Conservation (phyloP, 139 green algal species). For the Trebouxia sp. region DNA sequence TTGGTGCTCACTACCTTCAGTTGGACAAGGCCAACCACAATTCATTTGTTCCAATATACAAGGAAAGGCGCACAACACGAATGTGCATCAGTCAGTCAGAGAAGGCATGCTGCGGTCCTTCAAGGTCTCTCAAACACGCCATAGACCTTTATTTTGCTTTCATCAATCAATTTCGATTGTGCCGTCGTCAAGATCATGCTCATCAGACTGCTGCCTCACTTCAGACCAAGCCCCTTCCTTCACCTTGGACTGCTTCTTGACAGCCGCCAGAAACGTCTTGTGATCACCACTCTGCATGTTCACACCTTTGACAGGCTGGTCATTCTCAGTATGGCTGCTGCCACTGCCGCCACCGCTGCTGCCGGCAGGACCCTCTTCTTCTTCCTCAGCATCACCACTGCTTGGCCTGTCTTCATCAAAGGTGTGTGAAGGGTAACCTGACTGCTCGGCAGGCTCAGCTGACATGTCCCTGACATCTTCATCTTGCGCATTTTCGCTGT, state of each 20-base stretch:
- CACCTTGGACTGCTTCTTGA: constrained; percentile 12
- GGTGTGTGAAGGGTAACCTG: constrained; percentile 2
- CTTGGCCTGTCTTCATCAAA: neutral
- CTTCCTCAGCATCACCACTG: neutral
- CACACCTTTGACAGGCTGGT: neutral
- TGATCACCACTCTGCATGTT: neutral
- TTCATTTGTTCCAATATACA: too few species aligned
- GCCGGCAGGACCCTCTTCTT: neutral
- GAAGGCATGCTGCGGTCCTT: too few species aligned
- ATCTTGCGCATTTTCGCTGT: neutral
- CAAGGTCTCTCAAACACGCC: neutral
- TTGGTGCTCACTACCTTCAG: too few species aligned
- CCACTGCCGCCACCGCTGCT: neutral
- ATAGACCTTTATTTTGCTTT: neutral
- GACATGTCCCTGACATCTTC: neutral
- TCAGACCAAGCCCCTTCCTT: constrained; percentile 9
- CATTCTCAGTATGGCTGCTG: neutral
- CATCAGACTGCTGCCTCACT: neutral
- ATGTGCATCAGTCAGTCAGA: too few species aligned
- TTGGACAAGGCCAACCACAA: too few species aligned
- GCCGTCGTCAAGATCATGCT: neutral
- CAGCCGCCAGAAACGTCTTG: neutral
- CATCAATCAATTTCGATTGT: neutral
- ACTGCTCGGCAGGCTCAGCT: constrained; percentile 2
- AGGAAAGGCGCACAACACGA: too few species aligned